A percentile compares a stretch with the other conserved stretches of the same genome.
Evolutionary conservation across 345 rosid species (phyloP).

Genomic region (Populus nigra): DNA sequence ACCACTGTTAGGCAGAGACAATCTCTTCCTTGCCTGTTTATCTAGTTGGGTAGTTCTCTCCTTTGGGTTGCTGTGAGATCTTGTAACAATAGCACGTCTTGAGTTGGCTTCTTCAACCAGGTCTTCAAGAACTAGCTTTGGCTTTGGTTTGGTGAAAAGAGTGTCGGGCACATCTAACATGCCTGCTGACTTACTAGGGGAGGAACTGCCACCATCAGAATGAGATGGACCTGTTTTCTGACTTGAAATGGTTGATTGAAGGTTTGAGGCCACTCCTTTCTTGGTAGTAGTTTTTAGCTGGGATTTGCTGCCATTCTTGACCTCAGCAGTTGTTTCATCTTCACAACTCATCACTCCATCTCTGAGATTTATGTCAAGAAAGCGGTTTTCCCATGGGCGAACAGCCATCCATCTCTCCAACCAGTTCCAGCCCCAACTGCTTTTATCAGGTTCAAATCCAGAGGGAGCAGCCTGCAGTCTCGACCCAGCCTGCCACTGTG

Average conservation of each 20-base stretch:
- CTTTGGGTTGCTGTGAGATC: conserved; percentile 91
- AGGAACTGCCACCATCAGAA: conserved; percentile 64
- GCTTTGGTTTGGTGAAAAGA: conserved; percentile 42
- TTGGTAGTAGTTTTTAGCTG: conserved; percentile 53
- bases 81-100: conserved; percentile 43
- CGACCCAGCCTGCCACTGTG: conserved; percentile 97
- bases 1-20: conserved; percentile 76
- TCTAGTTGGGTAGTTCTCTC: conserved; percentile 56
- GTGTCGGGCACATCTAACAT: conserved; percentile 43
- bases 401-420: conserved; percentile 99
- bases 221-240: conserved; percentile 68
- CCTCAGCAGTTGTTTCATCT: conserved; percentile 43
- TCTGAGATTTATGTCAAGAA: conserved; percentile 80
- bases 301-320: conserved; percentile 44
- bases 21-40: conserved; percentile 58
- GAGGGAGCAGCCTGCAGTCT: conserved; percentile 59
- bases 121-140: conserved; percentile 52
- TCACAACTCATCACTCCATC: conserved; percentile 70
- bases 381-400: conserved; percentile 99
- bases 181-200: conserved; percentile 57
- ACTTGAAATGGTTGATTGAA: conserved; percentile 39
- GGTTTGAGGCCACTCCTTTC: conserved; percentile 42
- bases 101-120: conserved; percentile 50
- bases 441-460: conserved; percentile 88
- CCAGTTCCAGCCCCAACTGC: conserved; percentile 99